phyloP scores from a whole-genome alignment of 108 stramenopile species.

The Nitzschia putrida region DNA sequence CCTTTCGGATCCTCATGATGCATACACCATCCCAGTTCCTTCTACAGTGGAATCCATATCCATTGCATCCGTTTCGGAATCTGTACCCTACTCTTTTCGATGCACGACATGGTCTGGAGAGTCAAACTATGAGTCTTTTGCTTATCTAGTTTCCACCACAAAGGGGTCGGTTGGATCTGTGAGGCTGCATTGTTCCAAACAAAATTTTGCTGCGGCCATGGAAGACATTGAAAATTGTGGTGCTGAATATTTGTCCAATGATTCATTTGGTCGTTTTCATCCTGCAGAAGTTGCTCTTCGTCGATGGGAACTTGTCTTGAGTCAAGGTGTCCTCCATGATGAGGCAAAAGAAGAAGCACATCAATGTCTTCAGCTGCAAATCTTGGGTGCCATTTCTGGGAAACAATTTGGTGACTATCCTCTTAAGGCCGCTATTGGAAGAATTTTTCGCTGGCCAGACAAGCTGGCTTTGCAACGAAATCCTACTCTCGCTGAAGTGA shows the following conservation, averaged over 20 bases:
- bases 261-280: constrained; percentile 51
- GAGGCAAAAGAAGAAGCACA: constrained; percentile 33
- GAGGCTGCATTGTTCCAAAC: constrained; percentile 41
- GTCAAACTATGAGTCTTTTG: background rate
- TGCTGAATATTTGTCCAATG: constrained; percentile 24
- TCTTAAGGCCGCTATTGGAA: constrained; percentile 49
- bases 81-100: constrained; percentile 32
- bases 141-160: background rate
- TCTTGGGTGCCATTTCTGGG: constrained; percentile 29
- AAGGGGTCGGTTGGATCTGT: constrained; percentile 39
- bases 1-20: constrained; percentile 10
- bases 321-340: constrained; percentile 31
- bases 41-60: constrained; percentile 17
- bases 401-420: constrained; percentile 11
- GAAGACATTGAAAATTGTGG: constrained; percentile 28
- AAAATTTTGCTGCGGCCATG: constrained; percentile 52
- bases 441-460: constrained; percentile 56
- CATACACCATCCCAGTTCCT: constrained; percentile 36
- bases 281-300: constrained; percentile 55
- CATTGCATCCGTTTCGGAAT: background rate
- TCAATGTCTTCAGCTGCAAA: constrained; percentile 35
- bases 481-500: constrained; percentile 31
- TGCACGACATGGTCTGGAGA: constrained; percentile 24
- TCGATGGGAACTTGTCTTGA: constrained; percentile 49
- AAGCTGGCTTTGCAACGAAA: background rate